Conservation (phyloP, 2,329 filamentous ascomycete species). For the Fusarium nelsonii region DNA sequence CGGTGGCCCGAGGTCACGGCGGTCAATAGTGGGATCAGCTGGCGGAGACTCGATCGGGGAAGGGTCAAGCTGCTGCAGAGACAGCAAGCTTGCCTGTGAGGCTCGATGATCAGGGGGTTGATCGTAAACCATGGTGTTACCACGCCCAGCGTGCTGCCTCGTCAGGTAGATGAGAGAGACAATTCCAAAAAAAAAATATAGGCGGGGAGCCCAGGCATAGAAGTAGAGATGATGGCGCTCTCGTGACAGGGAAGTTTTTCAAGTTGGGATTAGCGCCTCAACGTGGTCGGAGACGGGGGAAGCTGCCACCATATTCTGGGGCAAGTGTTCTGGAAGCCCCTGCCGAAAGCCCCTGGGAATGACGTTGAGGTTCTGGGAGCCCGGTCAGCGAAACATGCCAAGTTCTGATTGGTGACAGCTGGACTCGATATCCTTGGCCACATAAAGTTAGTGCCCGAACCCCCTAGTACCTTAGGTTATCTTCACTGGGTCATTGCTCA, state of each 20-base stretch:
- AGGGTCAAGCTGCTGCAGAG: conserved; percentile 83
- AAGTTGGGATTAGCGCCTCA: conserved; percentile 47
- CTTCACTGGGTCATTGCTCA: conserved; percentile 15
- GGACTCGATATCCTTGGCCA: neutral
- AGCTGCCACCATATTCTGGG: conserved; percentile 36
- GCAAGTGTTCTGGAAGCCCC: conserved; percentile 41
- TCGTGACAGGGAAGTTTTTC: conserved; percentile 39
- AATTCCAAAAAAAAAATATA: conserved; percentile 14
- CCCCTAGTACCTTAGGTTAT: conserved; percentile 1
- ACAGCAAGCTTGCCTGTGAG: conserved; percentile 60
- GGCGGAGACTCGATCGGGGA: conserved; percentile 76
- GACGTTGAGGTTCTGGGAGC: conserved; percentile 42
- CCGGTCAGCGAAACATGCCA: conserved; percentile 41
- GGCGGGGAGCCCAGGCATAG: conserved; percentile 35
- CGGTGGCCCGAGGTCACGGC: conserved; percentile 55
- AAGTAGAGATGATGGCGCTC: conserved; percentile 31
- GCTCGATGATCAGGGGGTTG: conserved; percentile 39
- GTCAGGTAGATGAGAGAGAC: conserved; percentile 1
- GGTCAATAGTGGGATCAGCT: conserved; percentile 57
- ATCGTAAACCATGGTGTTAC: conserved; percentile 44
- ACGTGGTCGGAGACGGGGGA: conserved; percentile 33
- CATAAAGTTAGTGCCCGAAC: neutral
- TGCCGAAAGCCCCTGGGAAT: conserved; percentile 37
- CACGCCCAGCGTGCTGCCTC: conserved; percentile 23
- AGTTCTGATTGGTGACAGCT: conserved; percentile 36